These are phyloP conservation scores for Saccharomycopsis microspora DNA, from an alignment of 805 yeast species.

Conservation along the genomic window DNA sequence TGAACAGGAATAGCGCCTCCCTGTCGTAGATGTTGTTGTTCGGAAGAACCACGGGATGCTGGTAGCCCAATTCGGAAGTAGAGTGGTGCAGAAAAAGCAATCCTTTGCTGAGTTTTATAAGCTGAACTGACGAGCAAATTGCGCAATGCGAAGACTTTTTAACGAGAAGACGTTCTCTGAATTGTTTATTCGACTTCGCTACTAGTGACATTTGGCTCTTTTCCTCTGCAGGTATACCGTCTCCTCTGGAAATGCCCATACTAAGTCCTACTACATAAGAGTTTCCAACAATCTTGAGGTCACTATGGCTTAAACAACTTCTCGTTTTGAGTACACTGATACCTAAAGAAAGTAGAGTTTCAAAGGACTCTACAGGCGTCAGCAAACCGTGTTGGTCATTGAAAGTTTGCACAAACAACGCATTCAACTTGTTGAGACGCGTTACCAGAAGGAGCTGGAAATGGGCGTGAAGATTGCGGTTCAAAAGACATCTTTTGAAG, in stretches of 20 bases:
- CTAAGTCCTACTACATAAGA: not conserved
- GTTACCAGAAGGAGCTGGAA: conserved; percentile 12
- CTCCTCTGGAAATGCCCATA: no score
- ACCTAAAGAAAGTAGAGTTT: conserved; percentile 12
- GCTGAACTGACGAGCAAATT: conserved; percentile 14
- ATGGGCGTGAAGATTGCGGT: conserved; percentile 6
- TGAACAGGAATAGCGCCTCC: conserved; percentile 9
- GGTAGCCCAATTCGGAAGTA: conserved; percentile 12
- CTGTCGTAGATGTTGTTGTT: conserved; percentile 15
- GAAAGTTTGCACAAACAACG: conserved; percentile 3
- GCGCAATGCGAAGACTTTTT: conserved; percentile 13
- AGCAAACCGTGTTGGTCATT: conserved; percentile 7
- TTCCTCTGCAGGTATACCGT: not conserved
- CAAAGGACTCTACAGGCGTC: conserved; percentile 3
- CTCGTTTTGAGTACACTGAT: conserved; percentile 13
- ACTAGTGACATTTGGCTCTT: not conserved
- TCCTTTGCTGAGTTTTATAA: conserved; percentile 7
- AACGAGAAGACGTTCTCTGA: conserved; percentile 1
- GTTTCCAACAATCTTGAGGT: conserved; percentile 4
- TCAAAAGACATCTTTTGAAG: conserved; percentile 6
- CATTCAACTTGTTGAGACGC: conserved; percentile 13
- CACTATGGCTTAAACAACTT: conserved; percentile 10
- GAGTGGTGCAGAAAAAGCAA: conserved; percentile 14
- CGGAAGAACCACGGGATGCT: conserved; percentile 13
- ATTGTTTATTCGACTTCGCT: not conserved